These are phyloP conservation scores for Infundibulicybe gibba DNA, from an alignment of 768 basidiomycete species.

Conservation along the genomic window DNA sequence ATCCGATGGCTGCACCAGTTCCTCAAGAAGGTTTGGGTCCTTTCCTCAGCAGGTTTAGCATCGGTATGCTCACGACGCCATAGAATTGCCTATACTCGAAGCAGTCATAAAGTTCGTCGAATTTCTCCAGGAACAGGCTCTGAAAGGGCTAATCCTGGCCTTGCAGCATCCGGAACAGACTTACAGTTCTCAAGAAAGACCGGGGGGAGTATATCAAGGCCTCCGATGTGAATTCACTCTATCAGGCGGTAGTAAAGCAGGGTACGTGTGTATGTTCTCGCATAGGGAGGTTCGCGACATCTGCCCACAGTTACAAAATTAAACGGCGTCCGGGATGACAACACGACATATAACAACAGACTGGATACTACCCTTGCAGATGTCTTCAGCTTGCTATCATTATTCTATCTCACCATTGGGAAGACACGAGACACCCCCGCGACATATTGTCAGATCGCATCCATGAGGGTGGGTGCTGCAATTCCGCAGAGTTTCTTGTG, in stretches of 20 bases:
- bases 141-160: conserved; percentile 4
- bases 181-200: conserved; percentile 93
- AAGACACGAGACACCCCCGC: conserved; percentile 94
- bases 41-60: conserved; percentile 9
- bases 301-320: conserved; percentile 70
- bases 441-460: conserved; percentile 93
- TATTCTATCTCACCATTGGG: conserved; percentile 98
- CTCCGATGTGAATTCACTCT: conserved; percentile 89
- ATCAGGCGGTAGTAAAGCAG: conserved; percentile 92
- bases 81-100: conserved; percentile 93
- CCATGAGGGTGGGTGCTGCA: conserved; percentile 78
- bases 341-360: conserved; percentile 75
- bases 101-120: conserved; percentile 77
- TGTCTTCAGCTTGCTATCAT: conserved; percentile 90
- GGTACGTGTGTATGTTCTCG: conserved; percentile 40
- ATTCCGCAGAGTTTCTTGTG: background rate
- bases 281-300: background rate
- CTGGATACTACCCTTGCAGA: conserved; percentile 94
- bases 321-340: conserved; percentile 85
- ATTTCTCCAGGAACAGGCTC: too few relatives aligned
- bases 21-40: conserved; percentile 69
- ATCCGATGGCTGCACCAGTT: conserved; percentile 61
- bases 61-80: conserved; percentile 16
- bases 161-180: conserved; percentile 85
- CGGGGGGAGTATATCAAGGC: conserved; percentile 90